These are phyloP conservation scores for Castanea crenata DNA, from an alignment of 306 rosid genomes.

Conservation along the genomic window DNA sequence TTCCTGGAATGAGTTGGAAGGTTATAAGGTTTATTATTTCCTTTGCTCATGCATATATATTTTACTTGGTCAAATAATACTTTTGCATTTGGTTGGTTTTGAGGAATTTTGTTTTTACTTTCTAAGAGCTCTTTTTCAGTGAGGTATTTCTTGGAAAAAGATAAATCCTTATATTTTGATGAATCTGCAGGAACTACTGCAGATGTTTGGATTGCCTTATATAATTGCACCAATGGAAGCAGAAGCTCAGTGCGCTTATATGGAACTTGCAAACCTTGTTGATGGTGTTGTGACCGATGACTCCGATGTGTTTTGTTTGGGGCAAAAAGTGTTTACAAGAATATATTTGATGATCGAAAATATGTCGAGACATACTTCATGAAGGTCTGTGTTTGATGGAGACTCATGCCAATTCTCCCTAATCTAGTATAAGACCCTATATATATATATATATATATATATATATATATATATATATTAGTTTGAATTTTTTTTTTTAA, in stretches of 20 bases:
- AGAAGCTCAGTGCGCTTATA: conserved; percentile 92
- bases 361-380: conserved; percentile 93
- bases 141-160: conserved; percentile 2
- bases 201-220: conserved; percentile 97
- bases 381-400: conserved; percentile 58
- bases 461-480: too few relatives aligned
- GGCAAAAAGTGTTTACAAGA: conserved; percentile 88
- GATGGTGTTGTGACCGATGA: conserved; percentile 99
- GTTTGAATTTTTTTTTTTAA: too few relatives aligned
- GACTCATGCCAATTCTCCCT: conserved; percentile 10
- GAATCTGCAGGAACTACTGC: conserved; percentile 75
- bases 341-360: conserved; percentile 95
- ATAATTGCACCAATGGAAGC: conserved; percentile 99
- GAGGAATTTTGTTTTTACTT: neutral
- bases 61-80: neutral
- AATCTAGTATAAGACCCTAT: neutral
- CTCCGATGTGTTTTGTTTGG: conserved; percentile 92
- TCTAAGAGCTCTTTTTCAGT: conserved; percentile 5
- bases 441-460: neutral
- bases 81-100: neutral
- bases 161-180: conserved; percentile 19
- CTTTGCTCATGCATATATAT: neutral
- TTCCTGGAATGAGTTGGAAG: neutral
- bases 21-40: neutral
- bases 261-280: conserved; percentile 82